Conservation (phyloP, 2,329 filamentous ascomycete genomes). For the Colletotrichum scovillei region DNA sequence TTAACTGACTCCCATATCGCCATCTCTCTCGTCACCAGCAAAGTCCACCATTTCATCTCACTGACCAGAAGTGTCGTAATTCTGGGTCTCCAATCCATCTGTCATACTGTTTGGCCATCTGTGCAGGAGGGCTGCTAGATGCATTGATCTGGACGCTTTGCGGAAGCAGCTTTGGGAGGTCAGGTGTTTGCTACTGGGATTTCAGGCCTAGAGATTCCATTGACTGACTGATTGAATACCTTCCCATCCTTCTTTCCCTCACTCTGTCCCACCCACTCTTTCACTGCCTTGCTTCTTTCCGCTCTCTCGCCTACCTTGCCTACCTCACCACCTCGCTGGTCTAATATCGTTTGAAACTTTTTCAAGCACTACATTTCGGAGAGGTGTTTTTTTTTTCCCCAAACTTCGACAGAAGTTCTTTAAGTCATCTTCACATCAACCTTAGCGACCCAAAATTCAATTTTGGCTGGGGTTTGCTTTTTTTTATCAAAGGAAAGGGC, state of each 20-base stretch:
- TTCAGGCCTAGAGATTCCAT: conserved; percentile 4
- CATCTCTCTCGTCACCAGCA: background rate
- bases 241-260: background rate
- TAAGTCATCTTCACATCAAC: conserved; percentile 7
- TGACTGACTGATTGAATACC: conserved; percentile 34
- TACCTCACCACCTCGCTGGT: background rate
- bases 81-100: conserved; percentile 6
- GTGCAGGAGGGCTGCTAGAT: conserved; percentile 15
- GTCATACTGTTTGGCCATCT: background rate
- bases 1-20: conserved; percentile 5
- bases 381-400: background rate
- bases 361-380: background rate
- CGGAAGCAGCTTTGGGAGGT: conserved; percentile 15
- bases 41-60: conserved; percentile 9
- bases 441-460: background rate
- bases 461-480: background rate
- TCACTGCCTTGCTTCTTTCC: background rate
- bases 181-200: conserved; percentile 29
- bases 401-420: conserved; percentile 7
- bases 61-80: background rate
- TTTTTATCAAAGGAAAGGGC: background rate
- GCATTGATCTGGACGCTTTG: conserved; percentile 24
- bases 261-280: background rate
- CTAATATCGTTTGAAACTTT: conserved; percentile 1
- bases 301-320: background rate